Evolutionary conservation across 2,329 filamentous ascomycete species (phyloP).

Genomic region (Sporothrix pseudoabietina): DNA sequence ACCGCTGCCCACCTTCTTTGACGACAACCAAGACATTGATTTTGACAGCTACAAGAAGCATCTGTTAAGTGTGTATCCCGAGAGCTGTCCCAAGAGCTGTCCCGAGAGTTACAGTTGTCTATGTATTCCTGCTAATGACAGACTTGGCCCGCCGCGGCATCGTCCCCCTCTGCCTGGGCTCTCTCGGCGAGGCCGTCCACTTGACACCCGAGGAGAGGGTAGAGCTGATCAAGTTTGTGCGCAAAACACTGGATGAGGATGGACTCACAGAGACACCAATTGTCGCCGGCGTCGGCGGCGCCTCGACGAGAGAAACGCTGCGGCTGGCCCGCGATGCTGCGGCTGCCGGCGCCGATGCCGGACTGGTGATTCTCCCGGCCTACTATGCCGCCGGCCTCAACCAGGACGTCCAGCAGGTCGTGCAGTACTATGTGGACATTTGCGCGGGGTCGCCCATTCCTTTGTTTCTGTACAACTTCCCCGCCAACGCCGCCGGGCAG

Average conservation of each 20-base stretch:
- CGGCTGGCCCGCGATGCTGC: not conserved
- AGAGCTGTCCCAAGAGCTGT: too few species aligned
- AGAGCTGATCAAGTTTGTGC: not conserved
- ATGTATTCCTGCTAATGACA: not conserved
- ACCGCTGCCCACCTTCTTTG: conserved; percentile 20
- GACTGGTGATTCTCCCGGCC: not conserved
- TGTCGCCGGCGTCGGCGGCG: not conserved
- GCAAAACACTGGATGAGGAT: not conserved
- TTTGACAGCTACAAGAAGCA: conserved; percentile 22
- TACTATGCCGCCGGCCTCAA: conserved; percentile 4
- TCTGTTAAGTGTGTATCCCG: not conserved
- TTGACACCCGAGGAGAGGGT: not conserved
- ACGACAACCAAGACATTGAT: conserved; percentile 21
- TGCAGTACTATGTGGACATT: conserved; percentile 2
- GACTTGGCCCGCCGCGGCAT: not conserved
- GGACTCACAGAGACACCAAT: not conserved
- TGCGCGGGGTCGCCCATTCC: not conserved
- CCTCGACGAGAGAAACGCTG: not conserved
- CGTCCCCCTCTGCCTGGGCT: not conserved
- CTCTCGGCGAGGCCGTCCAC: not conserved
- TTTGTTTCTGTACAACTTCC: conserved; percentile 6
- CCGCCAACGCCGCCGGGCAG: not conserved
- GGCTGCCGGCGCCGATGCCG: not conserved
- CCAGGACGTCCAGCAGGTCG: not conserved
- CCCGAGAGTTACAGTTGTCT: too few species aligned